Conservation (phyloP, 345 rosid genomes). For the Bruguiera sexangula region DNA sequence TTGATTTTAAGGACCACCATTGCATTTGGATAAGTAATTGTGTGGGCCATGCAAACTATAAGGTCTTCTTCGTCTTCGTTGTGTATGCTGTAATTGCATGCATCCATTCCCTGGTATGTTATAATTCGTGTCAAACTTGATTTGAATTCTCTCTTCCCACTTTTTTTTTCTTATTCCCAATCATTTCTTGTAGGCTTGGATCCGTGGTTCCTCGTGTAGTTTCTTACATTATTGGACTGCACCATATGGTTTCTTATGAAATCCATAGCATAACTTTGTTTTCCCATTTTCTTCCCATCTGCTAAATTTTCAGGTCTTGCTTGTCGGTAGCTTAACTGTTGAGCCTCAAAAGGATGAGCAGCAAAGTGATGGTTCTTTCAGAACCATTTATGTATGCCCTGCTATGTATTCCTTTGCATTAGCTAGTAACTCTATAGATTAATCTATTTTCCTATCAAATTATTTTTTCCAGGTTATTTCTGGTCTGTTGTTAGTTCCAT, state of each 20-base stretch:
- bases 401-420: constrained; percentile 10
- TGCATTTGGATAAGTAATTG: constrained; percentile 97
- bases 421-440: constrained; percentile 5
- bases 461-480: constrained; percentile 59
- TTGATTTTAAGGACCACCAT: constrained; percentile 85
- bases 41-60: constrained; percentile 90
- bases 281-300: background rate
- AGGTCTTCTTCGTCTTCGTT: constrained; percentile 79
- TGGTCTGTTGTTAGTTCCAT: constrained; percentile 60
- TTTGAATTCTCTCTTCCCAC: background rate
- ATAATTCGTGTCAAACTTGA: background rate
- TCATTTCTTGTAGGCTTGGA: background rate
- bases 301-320: constrained; percentile 57
- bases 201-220: constrained; percentile 1
- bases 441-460: constrained; percentile 14
- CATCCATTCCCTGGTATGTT: constrained; percentile 77
- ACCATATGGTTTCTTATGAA: background rate
- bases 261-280: background rate
- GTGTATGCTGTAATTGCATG: constrained; percentile 67
- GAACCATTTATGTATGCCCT: constrained; percentile 57
- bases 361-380: constrained; percentile 52
- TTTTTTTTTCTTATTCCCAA: background rate
- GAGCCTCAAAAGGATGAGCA: constrained; percentile 60
- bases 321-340: constrained; percentile 73
- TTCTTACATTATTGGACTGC: background rate